Conservation (phyloP, 495 filamentous ascomycete genomes). For the Articulospora tetracladia region DNA sequence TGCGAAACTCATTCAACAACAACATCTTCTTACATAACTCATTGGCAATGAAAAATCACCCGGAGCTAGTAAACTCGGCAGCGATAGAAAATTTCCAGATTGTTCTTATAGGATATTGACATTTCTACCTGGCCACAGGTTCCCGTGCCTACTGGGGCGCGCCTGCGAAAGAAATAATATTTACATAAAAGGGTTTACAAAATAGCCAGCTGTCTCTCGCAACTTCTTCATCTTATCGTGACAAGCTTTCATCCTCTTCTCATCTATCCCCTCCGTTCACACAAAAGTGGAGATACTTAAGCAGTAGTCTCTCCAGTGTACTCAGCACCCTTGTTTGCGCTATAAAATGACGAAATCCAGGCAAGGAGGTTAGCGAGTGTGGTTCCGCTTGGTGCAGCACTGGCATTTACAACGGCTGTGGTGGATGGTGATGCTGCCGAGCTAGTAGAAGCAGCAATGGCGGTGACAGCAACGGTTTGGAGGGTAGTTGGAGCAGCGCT, state of each 20-base stretch:
- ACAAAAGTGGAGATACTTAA: neutral
- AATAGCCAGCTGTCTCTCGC: neutral
- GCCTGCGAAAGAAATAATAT: neutral
- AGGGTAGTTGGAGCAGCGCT: neutral
- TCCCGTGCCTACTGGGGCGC: no score
- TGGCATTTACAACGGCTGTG: neutral
- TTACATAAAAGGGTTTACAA: neutral
- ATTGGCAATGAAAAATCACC: neutral
- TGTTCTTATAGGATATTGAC: no score
- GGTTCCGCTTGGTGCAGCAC: neutral
- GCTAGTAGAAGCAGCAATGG: neutral
- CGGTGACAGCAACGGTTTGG: neutral
- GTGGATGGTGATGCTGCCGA: neutral
- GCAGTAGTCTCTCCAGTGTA: neutral
- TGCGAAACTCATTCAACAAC: neutral
- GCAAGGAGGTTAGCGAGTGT: neutral
- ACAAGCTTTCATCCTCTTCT: neutral
- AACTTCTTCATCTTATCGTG: neutral
- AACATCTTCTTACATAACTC: neutral
- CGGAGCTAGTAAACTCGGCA: neutral
- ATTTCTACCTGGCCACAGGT: no score
- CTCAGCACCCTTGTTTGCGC: neutral
- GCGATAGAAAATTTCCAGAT: neutral
- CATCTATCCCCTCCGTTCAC: neutral
- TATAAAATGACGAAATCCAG: conserved; percentile 1